Conservation (phyloP, 371 early-diverging fungal genomes). For the Syncephalastrum racemosum region DNA sequence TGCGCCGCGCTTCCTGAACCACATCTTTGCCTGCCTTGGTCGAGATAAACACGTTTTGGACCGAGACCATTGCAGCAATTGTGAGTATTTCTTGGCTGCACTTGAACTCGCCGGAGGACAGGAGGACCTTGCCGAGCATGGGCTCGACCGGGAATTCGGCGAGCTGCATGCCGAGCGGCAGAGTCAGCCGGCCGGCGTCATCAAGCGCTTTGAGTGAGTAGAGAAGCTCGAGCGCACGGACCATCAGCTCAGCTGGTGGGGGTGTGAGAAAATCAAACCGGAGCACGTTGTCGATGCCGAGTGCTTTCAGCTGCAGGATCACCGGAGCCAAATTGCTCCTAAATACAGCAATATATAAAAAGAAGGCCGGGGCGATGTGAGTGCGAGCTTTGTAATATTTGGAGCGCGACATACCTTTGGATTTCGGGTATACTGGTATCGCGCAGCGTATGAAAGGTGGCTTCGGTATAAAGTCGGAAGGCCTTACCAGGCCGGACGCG, state of each 20-base stretch:
- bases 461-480: slow-evolving; percentile 72
- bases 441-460: slow-evolving; percentile 53
- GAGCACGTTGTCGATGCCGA: slow-evolving; percentile 79
- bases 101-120: slow-evolving; percentile 64
- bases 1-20: slow-evolving; percentile 59
- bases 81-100: slow-evolving; percentile 82
- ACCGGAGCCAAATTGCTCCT: slow-evolving; percentile 60
- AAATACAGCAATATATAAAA: slow-evolving; percentile 4
- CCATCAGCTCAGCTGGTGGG: slow-evolving; percentile 71
- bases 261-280: slow-evolving; percentile 75
- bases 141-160: slow-evolving; percentile 87
- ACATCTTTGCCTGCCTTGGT: slow-evolving; percentile 54
- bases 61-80: slow-evolving; percentile 82
- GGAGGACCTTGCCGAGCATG: slow-evolving; percentile 68
- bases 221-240: slow-evolving; percentile 63
- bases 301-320: slow-evolving; percentile 69
- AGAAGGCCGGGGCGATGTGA: neutral
- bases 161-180: slow-evolving; percentile 75
- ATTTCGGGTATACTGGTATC: slow-evolving; percentile 73
- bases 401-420: slow-evolving; percentile 42
- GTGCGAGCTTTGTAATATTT: neutral
- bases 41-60: slow-evolving; percentile 71
- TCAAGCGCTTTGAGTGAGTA: slow-evolving; percentile 78
- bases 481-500: slow-evolving; percentile 71
- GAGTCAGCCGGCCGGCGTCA: slow-evolving; percentile 71